These are phyloP conservation scores for Raffaelea albimanens DNA, from an alignment of 2,329 filamentous ascomycete genomes.

Conservation along the genomic window DNA sequence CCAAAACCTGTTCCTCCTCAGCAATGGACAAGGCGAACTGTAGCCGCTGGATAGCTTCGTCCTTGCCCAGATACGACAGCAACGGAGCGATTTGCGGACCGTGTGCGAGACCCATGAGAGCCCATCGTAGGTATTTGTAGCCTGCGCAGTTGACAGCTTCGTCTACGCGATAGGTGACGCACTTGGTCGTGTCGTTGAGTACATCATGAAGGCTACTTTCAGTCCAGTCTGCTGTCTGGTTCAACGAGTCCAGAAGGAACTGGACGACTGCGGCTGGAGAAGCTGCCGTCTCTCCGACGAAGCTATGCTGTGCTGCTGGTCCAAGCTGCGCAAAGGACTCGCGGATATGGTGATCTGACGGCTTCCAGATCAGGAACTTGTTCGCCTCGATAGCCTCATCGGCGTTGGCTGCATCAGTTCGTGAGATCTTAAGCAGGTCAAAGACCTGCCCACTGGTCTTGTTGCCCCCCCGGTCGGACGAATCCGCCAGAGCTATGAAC, in stretches of 20 bases:
- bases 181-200: constrained; percentile 5
- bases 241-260: constrained; percentile 7
- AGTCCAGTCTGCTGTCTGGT: constrained; percentile 10
- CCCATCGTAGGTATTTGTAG: constrained; percentile 21
- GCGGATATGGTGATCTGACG: constrained; percentile 4
- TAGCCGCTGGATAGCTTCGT: constrained; percentile 19
- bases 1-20: neutral
- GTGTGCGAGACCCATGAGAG: constrained; percentile 16
- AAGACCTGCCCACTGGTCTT: constrained; percentile 5
- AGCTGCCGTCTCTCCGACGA: neutral
- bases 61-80: constrained; percentile 20
- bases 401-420: constrained; percentile 7
- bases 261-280: constrained; percentile 2
- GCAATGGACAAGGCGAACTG: constrained; percentile 5
- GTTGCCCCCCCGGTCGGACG: neutral
- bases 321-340: constrained; percentile 3
- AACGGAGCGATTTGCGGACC: constrained; percentile 17
- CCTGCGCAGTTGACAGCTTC: constrained; percentile 7
- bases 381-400: constrained; percentile 12
- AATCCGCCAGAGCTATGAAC: neutral
- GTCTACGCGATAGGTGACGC: neutral
- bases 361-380: constrained; percentile 19
- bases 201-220: constrained; percentile 2
- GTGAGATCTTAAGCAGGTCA: constrained; percentile 10
- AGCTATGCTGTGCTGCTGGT: neutral